These are phyloP conservation scores for Bryum argenteum DNA, from an alignment of 225 moss, liverwort and hornwort genomes.

Conservation along the genomic window DNA sequence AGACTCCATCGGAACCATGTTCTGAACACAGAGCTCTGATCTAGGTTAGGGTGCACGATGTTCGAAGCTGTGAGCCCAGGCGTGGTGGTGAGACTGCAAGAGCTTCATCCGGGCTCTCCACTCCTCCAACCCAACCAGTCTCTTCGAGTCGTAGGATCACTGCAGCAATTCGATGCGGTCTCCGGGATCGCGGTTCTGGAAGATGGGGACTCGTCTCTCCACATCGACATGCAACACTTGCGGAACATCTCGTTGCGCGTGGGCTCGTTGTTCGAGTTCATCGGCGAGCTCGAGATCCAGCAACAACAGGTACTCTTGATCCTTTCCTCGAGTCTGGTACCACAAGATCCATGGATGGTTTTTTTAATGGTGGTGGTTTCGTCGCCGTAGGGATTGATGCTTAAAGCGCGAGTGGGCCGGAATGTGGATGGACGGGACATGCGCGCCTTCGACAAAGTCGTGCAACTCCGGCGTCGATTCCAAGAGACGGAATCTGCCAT, in stretches of 20 bases:
- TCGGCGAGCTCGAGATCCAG: conserved; percentile 67
- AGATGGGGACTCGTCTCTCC: conserved; percentile 48
- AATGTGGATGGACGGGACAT: conserved; percentile 80
- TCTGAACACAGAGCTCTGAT: too few relatives aligned
- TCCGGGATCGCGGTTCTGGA: conserved; percentile 64
- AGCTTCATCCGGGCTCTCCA: conserved; percentile 51
- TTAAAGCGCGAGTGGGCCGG: conserved; percentile 75
- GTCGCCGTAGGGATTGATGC: conserved; percentile 46
- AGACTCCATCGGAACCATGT: too few relatives aligned
- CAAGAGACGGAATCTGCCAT: conserved; percentile 33
- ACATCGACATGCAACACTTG: conserved; percentile 64
- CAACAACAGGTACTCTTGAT: conserved; percentile 37
- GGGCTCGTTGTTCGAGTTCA: conserved; percentile 74
- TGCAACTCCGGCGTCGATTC: conserved; percentile 70
- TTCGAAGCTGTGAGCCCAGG: conserved; percentile 45
- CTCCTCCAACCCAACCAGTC: conserved; percentile 54
- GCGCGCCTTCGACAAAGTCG: conserved; percentile 62
- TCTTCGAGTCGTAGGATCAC: conserved; percentile 62
- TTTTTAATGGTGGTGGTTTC: neutral
- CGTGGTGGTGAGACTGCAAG: conserved; percentile 61
- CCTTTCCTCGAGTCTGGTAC: neutral
- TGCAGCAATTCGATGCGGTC: conserved; percentile 59
- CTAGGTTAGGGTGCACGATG: neutral
- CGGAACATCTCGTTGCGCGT: conserved; percentile 47
- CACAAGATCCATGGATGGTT: neutral